Base-by-base conservation (phyloP, 2,329 filamentous ascomycete genomes). In the Cadophora sp. region DNA sequence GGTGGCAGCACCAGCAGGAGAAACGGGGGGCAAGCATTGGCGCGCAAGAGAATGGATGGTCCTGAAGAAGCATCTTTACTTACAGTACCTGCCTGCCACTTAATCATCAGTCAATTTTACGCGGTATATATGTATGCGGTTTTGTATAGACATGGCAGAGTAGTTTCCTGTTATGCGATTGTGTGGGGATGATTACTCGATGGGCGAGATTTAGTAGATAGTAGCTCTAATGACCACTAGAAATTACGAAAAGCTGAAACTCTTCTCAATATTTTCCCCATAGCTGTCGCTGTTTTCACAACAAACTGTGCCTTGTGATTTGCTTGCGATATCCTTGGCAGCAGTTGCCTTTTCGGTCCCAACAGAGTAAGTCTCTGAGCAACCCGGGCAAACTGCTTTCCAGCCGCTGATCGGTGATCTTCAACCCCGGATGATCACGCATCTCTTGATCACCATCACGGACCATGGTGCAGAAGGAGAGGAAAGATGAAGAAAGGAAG, bases 161-260 rank as follows among this genome's bases (percentile, higher is more conserved):
- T 71, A 71, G 68, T 65, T 66, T 68, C 66, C 66, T 70, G 69
- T 62, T 59, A 39, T 55, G 30, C 20, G 41, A 58, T 41, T 55
- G 13, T 50, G 45, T 2, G 18, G 20, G 30, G 18, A 41, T 20
- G 27, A 65, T 65, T 36, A 50, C 50, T 41, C 39, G 18, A 53
- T 48, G 30, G 27, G 30, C 14, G 24, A 8, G 43, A 30, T 45
- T 45, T 47, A 67, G 63, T 69, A 69, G 67, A 66, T 71, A 71
- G 68, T 70, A 70, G 65, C 63, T 64, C 45, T 68, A 70, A 70
- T 70, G 60, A 66, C 51, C 47, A 58, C 36, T 20, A 43, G 33
- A 56, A 56, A 58, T 24, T 20, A 24, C 7, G 30, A 53, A 43
- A 58, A 58, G 36, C 33, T 24, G 13, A 53, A 43, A 58, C 58